Evolutionary conservation across 305 asterid species (phyloP).

Genomic region (Coffea humblotiana): DNA sequence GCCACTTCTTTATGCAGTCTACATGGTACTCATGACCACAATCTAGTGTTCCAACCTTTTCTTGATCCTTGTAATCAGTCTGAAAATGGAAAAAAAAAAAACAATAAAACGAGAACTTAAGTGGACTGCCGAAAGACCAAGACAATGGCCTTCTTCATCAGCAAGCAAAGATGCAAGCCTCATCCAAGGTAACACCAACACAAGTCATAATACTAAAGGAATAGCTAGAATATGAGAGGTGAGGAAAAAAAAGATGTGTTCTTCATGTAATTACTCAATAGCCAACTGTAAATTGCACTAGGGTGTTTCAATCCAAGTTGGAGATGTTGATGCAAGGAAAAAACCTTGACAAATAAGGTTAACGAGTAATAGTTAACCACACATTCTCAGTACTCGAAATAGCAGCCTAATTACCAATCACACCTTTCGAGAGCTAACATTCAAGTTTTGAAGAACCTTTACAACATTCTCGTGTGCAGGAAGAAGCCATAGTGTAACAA

Average conservation of each 20-base stretch:
- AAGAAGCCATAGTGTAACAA: background rate
- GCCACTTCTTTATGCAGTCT: slow-evolving; percentile 43
- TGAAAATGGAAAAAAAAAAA: slow-evolving; percentile 13
- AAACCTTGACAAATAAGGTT: background rate
- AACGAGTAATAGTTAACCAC: background rate
- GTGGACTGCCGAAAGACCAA: background rate
- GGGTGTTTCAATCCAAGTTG: background rate
- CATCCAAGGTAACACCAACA: background rate
- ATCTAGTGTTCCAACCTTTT: slow-evolving; percentile 29
- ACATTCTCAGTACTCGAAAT: background rate
- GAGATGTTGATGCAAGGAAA: background rate
- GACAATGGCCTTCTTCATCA: background rate
- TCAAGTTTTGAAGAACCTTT: background rate
- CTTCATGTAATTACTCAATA: background rate
- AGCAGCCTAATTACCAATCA: background rate
- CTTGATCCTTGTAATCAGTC: slow-evolving; percentile 34
- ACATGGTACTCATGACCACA: slow-evolving; percentile 46
- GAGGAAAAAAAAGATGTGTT: background rate
- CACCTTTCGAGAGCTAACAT: background rate
- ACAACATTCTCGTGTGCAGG: background rate
- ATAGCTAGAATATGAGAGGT: background rate
- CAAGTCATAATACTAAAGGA: background rate
- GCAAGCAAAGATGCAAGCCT: background rate
- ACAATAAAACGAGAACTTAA: background rate
- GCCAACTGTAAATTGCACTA: background rate